Evolutionary conservation across 2,329 filamentous ascomycete species (phyloP).

Genomic region (Colletotrichum incanum): DNA sequence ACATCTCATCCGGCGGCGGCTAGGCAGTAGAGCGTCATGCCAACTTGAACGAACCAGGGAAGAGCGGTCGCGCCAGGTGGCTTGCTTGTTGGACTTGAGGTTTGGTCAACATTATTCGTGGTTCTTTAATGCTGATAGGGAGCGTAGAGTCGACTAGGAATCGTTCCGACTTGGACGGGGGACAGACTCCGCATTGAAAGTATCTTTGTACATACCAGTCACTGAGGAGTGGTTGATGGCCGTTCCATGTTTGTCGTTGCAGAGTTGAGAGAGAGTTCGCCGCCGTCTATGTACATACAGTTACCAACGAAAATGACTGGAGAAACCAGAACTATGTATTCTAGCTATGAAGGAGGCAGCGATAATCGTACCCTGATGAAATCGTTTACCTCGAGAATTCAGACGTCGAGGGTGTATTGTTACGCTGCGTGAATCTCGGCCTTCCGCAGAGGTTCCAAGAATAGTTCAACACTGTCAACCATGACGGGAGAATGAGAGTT

Average conservation of each 20-base stretch:
- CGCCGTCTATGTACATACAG: too few relatives aligned
- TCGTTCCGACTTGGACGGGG: background rate
- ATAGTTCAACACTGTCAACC: background rate
- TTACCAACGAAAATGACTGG: too few relatives aligned
- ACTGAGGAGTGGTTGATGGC: too few relatives aligned
- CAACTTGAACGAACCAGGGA: conserved; percentile 55
- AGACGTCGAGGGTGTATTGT: background rate
- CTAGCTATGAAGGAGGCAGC: too few relatives aligned
- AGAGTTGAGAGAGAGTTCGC: too few relatives aligned
- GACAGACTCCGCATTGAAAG: too few relatives aligned
- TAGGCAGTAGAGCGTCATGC: conserved; percentile 45
- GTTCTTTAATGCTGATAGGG: conserved; percentile 52
- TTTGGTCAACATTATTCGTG: conserved; percentile 55
- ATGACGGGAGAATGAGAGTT: background rate
- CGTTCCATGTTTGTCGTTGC: too few relatives aligned
- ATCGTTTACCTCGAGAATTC: too few relatives aligned
- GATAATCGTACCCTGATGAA: too few relatives aligned
- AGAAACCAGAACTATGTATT: too few relatives aligned
- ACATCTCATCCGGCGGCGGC: too few relatives aligned
- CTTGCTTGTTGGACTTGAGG: conserved; percentile 50
- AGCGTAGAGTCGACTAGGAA: conserved; percentile 51
- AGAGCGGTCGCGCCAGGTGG: conserved; percentile 52
- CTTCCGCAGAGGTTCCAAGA: background rate
- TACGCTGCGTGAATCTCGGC: background rate
- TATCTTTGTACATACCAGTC: too few relatives aligned